Evolutionary conservation across 805 yeast species (phyloP).

Genomic region (Wickerhamiella kurtzmanii): DNA sequence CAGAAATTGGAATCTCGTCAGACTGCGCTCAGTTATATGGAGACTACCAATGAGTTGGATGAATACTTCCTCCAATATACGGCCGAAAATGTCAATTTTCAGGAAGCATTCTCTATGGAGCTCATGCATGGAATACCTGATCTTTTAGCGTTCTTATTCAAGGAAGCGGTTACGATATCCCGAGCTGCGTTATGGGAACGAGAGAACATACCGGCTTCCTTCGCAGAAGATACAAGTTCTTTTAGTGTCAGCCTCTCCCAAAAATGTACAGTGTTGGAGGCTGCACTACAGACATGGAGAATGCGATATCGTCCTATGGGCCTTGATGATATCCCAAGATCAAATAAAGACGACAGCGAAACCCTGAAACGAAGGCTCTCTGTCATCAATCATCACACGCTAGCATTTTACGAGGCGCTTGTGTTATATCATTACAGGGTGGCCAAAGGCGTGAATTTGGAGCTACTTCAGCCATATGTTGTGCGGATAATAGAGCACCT

Average conservation of each 20-base stretch:
- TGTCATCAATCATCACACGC: background rate
- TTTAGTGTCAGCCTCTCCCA: background rate
- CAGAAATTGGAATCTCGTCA: background rate
- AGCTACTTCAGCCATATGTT: background rate
- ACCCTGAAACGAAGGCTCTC: background rate
- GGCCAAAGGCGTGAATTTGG: background rate
- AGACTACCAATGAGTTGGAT: background rate
- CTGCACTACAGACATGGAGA: background rate
- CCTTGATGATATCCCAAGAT: background rate
- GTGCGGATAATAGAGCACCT: background rate
- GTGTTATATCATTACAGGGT: background rate
- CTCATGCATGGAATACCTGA: background rate
- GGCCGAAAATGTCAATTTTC: background rate
- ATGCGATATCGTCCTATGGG: background rate
- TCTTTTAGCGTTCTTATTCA: background rate
- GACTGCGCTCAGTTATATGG: background rate
- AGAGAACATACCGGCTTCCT: background rate
- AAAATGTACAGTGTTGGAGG: background rate
- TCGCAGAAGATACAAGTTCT: background rate
- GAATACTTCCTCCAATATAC: background rate
- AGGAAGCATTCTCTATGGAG: background rate
- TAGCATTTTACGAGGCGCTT: constrained; percentile 1
- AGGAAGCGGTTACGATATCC: background rate
- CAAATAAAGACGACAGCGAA: background rate
- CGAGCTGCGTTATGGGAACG: constrained; percentile 1